Conservation (phyloP, 2,329 filamentous ascomycete species). For the Monosporascus sp. region DNA sequence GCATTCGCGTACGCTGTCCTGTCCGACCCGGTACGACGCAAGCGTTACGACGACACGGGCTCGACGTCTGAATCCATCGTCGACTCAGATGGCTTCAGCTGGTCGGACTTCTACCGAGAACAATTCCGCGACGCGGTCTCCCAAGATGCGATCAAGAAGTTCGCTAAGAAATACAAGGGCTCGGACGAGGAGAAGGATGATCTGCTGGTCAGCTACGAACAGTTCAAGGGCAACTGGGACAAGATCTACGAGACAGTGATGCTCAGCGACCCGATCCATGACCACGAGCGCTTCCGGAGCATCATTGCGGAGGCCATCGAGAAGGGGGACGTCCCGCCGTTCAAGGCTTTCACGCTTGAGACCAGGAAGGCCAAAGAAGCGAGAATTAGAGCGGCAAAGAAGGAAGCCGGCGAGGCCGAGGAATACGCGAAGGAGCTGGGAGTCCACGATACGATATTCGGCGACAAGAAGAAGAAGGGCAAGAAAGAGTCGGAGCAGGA, state of each 20-base stretch:
- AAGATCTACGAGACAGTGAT: slow-evolving; percentile 77
- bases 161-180: slow-evolving; percentile 74
- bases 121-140: slow-evolving; percentile 77
- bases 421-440: slow-evolving; percentile 71
- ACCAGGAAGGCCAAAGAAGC: slow-evolving; percentile 57
- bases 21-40: slow-evolving; percentile 73
- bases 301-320: slow-evolving; percentile 81
- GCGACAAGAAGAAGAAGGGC: slow-evolving; percentile 41
- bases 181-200: slow-evolving; percentile 81
- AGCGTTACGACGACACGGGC: slow-evolving; percentile 84
- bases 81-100: slow-evolving; percentile 78
- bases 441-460: slow-evolving; percentile 65
- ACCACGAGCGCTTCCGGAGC: slow-evolving; percentile 76
- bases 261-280: slow-evolving; percentile 75
- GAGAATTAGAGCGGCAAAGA: slow-evolving; percentile 56
- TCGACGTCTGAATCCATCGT: slow-evolving; percentile 79
- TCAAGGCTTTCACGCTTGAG: slow-evolving; percentile 68
- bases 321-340: slow-evolving; percentile 60
- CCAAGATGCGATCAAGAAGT: slow-evolving; percentile 66
- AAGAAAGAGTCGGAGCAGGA: slow-evolving; percentile 45
- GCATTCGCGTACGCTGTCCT: slow-evolving; percentile 93
- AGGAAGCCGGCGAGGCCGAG: slow-evolving; percentile 68
- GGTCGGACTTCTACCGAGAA: slow-evolving; percentile 81
- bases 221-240: slow-evolving; percentile 69
- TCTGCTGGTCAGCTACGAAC: slow-evolving; percentile 69